Base-by-base conservation (phyloP, 2,329 filamentous ascomycete species). In the Colletotrichum eremochloae region DNA sequence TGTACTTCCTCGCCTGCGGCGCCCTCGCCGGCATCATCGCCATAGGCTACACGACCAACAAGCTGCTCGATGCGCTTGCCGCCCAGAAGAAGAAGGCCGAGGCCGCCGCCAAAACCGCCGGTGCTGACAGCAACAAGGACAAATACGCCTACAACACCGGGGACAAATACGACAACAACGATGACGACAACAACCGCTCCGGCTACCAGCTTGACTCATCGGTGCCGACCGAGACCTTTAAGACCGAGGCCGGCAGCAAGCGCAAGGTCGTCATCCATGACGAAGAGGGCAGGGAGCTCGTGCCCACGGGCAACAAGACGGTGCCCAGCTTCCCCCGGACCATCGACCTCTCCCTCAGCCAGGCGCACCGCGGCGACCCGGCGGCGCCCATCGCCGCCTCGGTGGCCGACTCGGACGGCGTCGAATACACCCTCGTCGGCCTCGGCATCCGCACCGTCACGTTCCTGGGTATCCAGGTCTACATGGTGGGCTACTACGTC, bases 401-500 rank as follows among this genome's bases (percentile, higher is more conserved):
- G 56, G 75, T 83, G 68, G 76, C 76, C 20, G 75, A 84, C 64
- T 81, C 84, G 61, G 79, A 84, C 72, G 87, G 82, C 74, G 89
- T 81, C 77, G 93, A 97, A 77, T 98, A 98, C 81, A 95, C 94
- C 31, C 87, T 98, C 0, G 88, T 98, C 8, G 96, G 96, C 0
- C 84, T 98, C 6, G 96, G 96, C 24, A 92, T 97, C 74, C 90
- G 96, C 67, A 95, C 93, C 1, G 96, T 99, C 42, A 97, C 93
- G 33, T 97, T 98, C 81, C 84, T 98, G 56, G 86, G 90, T 61
- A 94, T 99, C 56, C 92, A 97, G 80, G 96, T 99, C 65, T 99
- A 99, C 83, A 93, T 98, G 24, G 93, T 97, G 0, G 96, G 96
- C 20, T 90, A 97, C 77, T 99, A 99, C 84, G 88, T 98, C 36